A percentile compares a stretch with the other conserved stretches of the same genome.
Evolutionary conservation across 2,329 filamentous ascomycete genomes (phyloP).

Genomic region (Aureobasidium sp.): DNA sequence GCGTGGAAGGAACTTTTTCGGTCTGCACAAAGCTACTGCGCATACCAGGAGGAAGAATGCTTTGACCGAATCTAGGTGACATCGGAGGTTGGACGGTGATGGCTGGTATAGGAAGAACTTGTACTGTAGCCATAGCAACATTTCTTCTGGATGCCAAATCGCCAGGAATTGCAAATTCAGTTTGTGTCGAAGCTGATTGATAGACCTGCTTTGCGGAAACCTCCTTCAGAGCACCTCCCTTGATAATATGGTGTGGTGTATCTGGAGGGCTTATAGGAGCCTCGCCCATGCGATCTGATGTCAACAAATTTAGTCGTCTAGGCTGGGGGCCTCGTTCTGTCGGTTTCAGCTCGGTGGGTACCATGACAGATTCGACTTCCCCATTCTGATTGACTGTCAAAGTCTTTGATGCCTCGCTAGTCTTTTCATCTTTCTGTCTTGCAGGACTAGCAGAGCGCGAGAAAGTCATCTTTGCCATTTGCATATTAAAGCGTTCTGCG

Average conservation of each 20-base stretch:
- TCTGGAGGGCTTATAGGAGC: conserved; percentile 13
- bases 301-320: background rate
- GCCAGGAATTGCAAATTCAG: conserved; percentile 20
- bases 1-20: conserved; percentile 40
- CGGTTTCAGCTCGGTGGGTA: background rate
- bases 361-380: background rate
- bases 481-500: background rate
- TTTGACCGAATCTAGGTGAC: conserved; percentile 65
- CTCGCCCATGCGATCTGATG: background rate
- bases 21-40: conserved; percentile 83
- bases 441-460: conserved; percentile 5
- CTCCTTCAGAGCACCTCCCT: background rate
- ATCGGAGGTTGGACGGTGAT: conserved; percentile 87
- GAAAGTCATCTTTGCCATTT: background rate
- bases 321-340: background rate
- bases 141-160: conserved; percentile 1
- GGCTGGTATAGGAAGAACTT: conserved; percentile 45
- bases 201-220: conserved; percentile 18
- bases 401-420: background rate
- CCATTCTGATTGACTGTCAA: background rate
- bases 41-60: conserved; percentile 66
- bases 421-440: background rate
- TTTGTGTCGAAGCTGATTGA: conserved; percentile 27
- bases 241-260: conserved; percentile 21
- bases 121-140: background rate